phyloP scores from a whole-genome alignment of 371 early-diverging fungal species.

The Umbelopsis sp. region DNA sequence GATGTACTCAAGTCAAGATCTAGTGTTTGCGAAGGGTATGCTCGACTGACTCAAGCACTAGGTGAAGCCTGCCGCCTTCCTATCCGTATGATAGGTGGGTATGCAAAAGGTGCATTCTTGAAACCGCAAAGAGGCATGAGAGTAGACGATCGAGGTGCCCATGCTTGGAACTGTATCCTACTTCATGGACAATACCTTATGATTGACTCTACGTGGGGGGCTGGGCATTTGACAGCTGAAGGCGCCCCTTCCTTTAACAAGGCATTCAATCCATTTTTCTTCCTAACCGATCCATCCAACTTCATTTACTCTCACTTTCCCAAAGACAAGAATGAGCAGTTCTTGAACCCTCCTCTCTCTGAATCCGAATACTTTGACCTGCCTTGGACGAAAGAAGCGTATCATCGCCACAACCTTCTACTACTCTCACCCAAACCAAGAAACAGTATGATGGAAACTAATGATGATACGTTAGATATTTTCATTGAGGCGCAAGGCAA shows the following conservation, averaged over 20 bases:
- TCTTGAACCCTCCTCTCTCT: slow-evolving; percentile 37
- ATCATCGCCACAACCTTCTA: slow-evolving; percentile 2
- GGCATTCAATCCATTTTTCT: slow-evolving; percentile 46
- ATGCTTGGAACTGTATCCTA: slow-evolving; percentile 51
- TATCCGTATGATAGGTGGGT: slow-evolving; percentile 37
- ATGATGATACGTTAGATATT: slow-evolving; percentile 13
- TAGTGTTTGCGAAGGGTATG: slow-evolving; percentile 53
- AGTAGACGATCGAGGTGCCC: slow-evolving; percentile 31
- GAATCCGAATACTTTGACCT: slow-evolving; percentile 34
- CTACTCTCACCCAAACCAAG: slow-evolving; percentile 15
- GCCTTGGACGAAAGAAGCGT: slow-evolving; percentile 34
- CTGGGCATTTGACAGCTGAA: slow-evolving; percentile 32
- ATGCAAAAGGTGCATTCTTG: slow-evolving; percentile 33
- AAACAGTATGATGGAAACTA: neutral
- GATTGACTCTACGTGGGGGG: slow-evolving; percentile 57
- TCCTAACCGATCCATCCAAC: slow-evolving; percentile 40
- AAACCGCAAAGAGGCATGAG: slow-evolving; percentile 24
- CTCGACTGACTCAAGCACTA: slow-evolving; percentile 42
- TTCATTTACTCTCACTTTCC: slow-evolving; percentile 52
- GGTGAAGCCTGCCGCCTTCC: slow-evolving; percentile 37
- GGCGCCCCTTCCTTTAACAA: slow-evolving; percentile 32
- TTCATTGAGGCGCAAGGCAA: slow-evolving; percentile 8
- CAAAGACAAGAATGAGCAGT: slow-evolving; percentile 41
- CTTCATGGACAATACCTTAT: slow-evolving; percentile 45
- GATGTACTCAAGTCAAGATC: slow-evolving; percentile 36